A percentile compares a stretch with the other conserved stretches of the same genome.
Conservation (phyloP, 1,139 yeast genomes). For the Sugiyamaella xylanicola region DNA sequence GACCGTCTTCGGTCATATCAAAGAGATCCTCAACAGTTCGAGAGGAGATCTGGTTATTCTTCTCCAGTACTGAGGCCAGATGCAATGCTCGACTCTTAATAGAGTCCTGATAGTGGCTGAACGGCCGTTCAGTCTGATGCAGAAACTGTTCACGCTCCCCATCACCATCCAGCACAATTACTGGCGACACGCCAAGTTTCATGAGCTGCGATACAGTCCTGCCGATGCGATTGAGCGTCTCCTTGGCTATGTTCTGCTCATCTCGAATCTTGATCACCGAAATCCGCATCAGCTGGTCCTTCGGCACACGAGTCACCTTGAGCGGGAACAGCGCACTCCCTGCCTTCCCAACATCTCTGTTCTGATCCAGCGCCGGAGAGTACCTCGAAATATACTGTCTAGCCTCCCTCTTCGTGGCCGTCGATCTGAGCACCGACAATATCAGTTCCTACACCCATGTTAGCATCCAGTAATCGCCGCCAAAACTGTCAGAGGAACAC, state of each 20-base stretch:
- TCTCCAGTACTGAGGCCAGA: constrained; percentile 33
- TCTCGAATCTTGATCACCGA: constrained; percentile 55
- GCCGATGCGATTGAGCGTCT: constrained; percentile 50
- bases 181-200: constrained; percentile 53
- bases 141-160: constrained; percentile 38
- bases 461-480: neutral
- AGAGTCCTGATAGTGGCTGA: constrained; percentile 30
- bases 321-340: constrained; percentile 8
- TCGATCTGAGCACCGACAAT: constrained; percentile 61
- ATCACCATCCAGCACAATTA: constrained; percentile 45
- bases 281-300: constrained; percentile 41
- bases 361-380: constrained; percentile 29
- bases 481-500: too few species aligned
- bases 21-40: constrained; percentile 45
- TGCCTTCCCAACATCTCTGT: neutral
- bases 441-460: constrained; percentile 48
- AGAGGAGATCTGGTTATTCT: constrained; percentile 27
- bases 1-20: constrained; percentile 32
- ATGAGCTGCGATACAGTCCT: constrained; percentile 54
- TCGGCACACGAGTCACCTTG: constrained; percentile 17
- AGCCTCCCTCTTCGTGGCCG: constrained; percentile 70
- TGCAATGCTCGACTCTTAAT: constrained; percentile 32
- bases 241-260: constrained; percentile 42
- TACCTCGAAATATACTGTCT: constrained; percentile 58
- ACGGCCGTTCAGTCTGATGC: constrained; percentile 25